A percentile compares a stretch with the other conserved stretches of the same genome.
These are phyloP conservation scores for Xerocomus brunneocitrinus DNA, from an alignment of 768 basidiomycete genomes.

Conservation along the genomic window DNA sequence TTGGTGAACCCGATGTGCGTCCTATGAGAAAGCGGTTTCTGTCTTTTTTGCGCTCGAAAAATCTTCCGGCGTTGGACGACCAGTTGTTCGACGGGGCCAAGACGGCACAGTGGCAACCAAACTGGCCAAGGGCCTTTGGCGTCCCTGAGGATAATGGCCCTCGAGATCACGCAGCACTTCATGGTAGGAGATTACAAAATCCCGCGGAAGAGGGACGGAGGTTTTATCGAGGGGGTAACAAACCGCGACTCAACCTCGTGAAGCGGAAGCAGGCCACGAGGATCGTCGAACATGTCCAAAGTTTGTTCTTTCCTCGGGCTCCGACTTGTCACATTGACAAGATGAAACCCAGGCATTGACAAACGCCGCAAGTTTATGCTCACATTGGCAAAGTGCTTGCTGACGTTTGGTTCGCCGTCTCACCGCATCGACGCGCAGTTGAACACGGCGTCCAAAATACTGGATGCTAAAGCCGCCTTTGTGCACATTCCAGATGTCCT, in stretches of 20 bases:
- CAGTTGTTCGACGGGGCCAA: constrained; percentile 24
- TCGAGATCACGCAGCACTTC: constrained; percentile 15
- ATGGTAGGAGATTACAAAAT: constrained; percentile 1
- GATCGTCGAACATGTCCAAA: constrained; percentile 45
- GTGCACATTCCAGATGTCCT: constrained; percentile 77
- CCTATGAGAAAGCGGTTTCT: constrained; percentile 10
- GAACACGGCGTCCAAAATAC: constrained; percentile 68
- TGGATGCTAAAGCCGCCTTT: constrained; percentile 78
- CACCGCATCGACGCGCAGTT: constrained; percentile 91
- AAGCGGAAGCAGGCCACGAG: constrained; percentile 32
- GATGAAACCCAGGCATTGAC: constrained; percentile 36
- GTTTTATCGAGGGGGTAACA: constrained; percentile 27
- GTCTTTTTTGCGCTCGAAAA: constrained; percentile 16
- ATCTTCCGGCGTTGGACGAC: constrained; percentile 18
- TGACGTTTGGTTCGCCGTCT: constrained; percentile 92
- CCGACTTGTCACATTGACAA: neutral
- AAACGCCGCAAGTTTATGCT: constrained; percentile 70
- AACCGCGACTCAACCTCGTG: constrained; percentile 27
- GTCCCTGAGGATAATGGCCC: constrained; percentile 17
- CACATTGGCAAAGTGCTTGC: constrained; percentile 80
- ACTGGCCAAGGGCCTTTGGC: constrained; percentile 20
- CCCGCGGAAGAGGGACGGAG: constrained; percentile 17
- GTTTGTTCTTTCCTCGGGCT: constrained; percentile 28
- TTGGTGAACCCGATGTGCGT: constrained; percentile 5
- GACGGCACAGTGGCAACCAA: constrained; percentile 19